Percentiles rank a stretch among this genome's conserved stretches.
Evolutionary conservation across 2,329 filamentous ascomycete genomes (phyloP).

Genomic region (Colletotrichum sp.): DNA sequence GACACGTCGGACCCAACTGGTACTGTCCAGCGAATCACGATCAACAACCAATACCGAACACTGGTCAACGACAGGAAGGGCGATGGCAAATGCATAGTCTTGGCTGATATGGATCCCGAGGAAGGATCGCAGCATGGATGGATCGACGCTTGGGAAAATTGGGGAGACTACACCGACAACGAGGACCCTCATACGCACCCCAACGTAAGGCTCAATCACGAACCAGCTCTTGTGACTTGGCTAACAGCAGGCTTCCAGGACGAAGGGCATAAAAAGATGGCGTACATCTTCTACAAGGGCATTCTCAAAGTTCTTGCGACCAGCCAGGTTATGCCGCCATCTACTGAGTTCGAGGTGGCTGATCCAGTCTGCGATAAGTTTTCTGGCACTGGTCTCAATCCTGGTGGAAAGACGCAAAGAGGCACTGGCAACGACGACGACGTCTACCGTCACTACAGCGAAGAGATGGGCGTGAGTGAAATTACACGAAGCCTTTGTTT

Average conservation of each 20-base stretch:
- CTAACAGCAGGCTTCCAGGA: not conserved
- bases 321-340: not conserved
- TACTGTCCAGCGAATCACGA: slow-evolving; percentile 13
- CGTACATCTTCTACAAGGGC: not conserved
- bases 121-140: not conserved
- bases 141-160: not conserved
- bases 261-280: not conserved
- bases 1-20: not conserved
- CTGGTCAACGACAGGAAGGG: not conserved
- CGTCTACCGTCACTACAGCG: not conserved
- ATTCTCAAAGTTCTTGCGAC: not conserved
- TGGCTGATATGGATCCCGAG: not conserved
- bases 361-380: not conserved
- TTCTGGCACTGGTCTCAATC: not conserved
- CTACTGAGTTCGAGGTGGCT: not conserved
- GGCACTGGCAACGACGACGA: not conserved
- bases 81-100: not conserved
- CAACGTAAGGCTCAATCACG: not conserved
- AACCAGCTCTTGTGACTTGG: not conserved
- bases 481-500: not conserved
- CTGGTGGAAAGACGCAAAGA: not conserved
- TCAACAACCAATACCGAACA: not conserved
- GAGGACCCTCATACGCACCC: not conserved
- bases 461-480: not conserved
- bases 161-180: not conserved